A percentile compares a stretch with the other conserved stretches of the same genome.
Conservation (phyloP, 176 grass and related monocot genomes). For the Triticum aestivum region DNA sequence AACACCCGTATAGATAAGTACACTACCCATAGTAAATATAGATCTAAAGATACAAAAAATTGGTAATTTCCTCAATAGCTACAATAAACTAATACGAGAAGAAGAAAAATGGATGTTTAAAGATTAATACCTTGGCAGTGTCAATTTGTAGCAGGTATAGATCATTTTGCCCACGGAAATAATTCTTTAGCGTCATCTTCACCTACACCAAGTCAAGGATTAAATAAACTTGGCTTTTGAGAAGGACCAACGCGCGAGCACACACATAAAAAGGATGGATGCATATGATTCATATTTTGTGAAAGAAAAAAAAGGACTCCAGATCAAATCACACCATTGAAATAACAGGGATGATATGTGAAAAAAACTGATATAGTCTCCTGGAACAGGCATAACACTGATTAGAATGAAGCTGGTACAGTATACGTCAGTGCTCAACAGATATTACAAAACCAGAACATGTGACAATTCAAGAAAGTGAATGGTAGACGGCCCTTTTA, state of each 20-base stretch:
- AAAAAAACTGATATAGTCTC: not conserved
- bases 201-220: slow-evolving; percentile 46
- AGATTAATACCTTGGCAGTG: slow-evolving; percentile 53
- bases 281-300: not conserved
- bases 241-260: not conserved
- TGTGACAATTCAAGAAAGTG: not conserved
- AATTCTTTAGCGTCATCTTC: slow-evolving; percentile 67
- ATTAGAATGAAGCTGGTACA: not conserved
- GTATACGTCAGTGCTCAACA: not conserved
- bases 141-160: slow-evolving; percentile 73
- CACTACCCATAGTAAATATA: no score
- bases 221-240: slow-evolving; percentile 5
- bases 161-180: slow-evolving; percentile 48
- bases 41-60: no score
- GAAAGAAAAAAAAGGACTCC: not conserved
- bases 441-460: not conserved
- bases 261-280: not conserved
- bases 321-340: not conserved
- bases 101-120: not conserved
- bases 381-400: not conserved
- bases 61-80: not conserved
- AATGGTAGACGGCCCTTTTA: no score
- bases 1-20: not conserved
- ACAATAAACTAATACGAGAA: not conserved
- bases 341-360: not conserved